Conservation (phyloP, 139 green algal genomes). For the Choricystis sp. region DNA sequence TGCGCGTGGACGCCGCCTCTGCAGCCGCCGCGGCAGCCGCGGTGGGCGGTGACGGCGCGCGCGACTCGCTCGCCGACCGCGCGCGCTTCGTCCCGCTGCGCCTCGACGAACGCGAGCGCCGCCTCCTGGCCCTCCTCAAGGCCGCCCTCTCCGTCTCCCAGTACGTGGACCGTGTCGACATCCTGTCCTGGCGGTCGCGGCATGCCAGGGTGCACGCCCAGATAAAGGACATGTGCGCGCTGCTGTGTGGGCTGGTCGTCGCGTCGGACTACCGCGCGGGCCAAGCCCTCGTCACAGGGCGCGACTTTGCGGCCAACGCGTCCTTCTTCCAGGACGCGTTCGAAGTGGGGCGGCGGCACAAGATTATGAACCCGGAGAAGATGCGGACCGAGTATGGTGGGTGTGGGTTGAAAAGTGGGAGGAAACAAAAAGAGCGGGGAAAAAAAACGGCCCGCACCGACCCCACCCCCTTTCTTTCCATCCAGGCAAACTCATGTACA, state of each 20-base stretch:
- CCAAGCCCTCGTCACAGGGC: conserved; percentile 64
- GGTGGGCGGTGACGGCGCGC: not conserved
- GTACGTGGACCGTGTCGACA: conserved; percentile 87
- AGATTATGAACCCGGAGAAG: conserved; percentile 89
- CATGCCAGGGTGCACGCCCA: conserved; percentile 55
- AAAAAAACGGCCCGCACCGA: too few species aligned
- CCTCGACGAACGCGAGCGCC: conserved; percentile 51
- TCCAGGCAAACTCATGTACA: conserved; percentile 43
- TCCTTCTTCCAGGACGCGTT: conserved; percentile 69
- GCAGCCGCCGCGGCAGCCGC: not conserved
- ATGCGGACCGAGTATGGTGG: conserved; percentile 86
- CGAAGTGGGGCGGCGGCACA: conserved; percentile 77
- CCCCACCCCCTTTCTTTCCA: not conserved
- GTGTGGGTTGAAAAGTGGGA: too few species aligned
- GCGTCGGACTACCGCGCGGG: conserved; percentile 71
- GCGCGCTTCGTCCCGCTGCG: conserved; percentile 42
- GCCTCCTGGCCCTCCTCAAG: conserved; percentile 68
- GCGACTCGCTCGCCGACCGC: conserved; percentile 30
- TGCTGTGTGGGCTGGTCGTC: conserved; percentile 56
- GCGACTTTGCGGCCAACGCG: conserved; percentile 52
- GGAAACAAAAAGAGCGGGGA: too few species aligned
- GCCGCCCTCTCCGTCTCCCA: conserved; percentile 74
- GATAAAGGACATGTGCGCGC: conserved; percentile 74
- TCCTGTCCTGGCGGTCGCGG: conserved; percentile 64
- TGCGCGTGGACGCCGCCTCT: not conserved